Evolutionary conservation across 352 stramenopile genomes (phyloP), one percentile per base, ranked within the genome.

Genomic region (Phytophthora pistaciae): DNA sequence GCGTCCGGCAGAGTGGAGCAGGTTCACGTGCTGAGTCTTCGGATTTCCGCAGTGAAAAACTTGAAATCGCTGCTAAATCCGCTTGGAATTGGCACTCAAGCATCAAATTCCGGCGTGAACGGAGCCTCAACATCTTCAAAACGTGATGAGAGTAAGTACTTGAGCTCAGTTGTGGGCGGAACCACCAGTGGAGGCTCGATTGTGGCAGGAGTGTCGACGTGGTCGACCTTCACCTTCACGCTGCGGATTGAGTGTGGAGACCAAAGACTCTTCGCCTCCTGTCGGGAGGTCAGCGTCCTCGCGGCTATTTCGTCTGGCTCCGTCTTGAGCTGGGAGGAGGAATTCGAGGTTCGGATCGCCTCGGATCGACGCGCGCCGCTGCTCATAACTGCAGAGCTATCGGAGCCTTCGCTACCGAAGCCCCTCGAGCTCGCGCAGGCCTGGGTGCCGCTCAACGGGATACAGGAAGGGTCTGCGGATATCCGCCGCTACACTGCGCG

Each of bases 271-370:
- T 80, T 76, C 21, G 73, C 83, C 0, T 83, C 78, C 1, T 91
- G 82, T 53, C 71, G 85, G 49, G 83, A 91, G 58, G 67, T 53
- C 4, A 79, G 64, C 9, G 77, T 91, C 1, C 42, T 83, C 1
- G 65, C 78, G 4, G 66, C 80, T 1, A 48, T 91, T 36, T 53
- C 75, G 14, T 65, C 66, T 0, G 66, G 58, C 3, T 80, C 73
- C 0, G 64, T 73, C 1, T 64, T 91, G 9, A 82, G 82, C 23
- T 93, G 83, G 83, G 83, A 91, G 27, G 82, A 93, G 55, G 83
- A 90, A 40, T 93, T 89, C 42, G 82, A 93, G 64, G 53, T 93
- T 14, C 75, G 75, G n/a, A 67, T 91, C 13, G 61, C 71, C 1
- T 61, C 75, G 0, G 70, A 84, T 29, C 50, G 60, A 38, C 58